Conservation (phyloP, 371 early-diverging fungal species). For the Massospora cicadina region DNA sequence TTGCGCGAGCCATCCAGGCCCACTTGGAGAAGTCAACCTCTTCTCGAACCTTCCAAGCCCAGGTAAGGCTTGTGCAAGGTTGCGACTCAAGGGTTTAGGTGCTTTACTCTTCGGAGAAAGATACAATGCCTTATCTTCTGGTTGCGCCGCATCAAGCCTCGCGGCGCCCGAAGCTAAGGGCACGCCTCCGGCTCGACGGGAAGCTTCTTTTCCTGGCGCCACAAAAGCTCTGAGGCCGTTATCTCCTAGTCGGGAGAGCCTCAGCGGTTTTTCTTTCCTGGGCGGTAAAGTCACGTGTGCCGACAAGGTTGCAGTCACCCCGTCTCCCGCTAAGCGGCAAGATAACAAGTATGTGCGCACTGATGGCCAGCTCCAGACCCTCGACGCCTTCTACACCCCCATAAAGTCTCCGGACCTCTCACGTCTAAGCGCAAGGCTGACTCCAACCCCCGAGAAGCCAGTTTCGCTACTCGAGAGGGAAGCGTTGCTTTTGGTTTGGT, state of each 20-base stretch:
- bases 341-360: slow-evolving; percentile 61
- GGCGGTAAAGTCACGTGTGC: neutral
- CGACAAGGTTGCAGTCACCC: neutral
- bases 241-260: neutral
- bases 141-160: neutral
- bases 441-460: neutral
- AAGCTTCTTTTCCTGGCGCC: neutral
- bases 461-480: neutral
- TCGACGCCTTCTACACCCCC: slow-evolving; percentile 34
- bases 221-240: neutral
- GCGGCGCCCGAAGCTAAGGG: neutral
- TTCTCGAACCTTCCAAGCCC: slow-evolving; percentile 34
- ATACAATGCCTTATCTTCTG: no score
- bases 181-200: neutral
- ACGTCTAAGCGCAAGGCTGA: neutral
- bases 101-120: no score
- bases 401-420: neutral
- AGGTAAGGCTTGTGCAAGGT: slow-evolving; percentile 15
- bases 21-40: slow-evolving; percentile 25
- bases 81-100: no score
- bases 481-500: neutral
- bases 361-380: slow-evolving; percentile 43
- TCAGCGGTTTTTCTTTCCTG: neutral
- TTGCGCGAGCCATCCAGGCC: slow-evolving; percentile 42
- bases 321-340: neutral